Evolutionary conservation across 805 yeast species (phyloP).

Genomic region (Suhomyces emberorum): DNA sequence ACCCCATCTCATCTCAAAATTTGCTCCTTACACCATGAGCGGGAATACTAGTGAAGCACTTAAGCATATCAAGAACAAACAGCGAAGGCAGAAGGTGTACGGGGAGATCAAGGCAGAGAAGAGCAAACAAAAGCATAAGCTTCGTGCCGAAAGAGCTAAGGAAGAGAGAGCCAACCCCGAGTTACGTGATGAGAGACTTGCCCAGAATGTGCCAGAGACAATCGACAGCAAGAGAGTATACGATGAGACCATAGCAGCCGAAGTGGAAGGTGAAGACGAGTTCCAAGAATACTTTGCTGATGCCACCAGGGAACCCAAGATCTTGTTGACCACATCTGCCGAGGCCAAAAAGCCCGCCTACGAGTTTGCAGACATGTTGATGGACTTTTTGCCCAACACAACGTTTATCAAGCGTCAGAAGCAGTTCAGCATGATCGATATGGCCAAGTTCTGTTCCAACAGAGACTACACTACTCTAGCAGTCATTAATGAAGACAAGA

Average conservation of each 20-base stretch:
- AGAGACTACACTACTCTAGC: conserved; percentile 85
- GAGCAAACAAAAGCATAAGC: conserved; percentile 72
- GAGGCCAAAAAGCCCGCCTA: conserved; percentile 84
- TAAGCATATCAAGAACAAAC: conserved; percentile 65
- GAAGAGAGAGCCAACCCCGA: conserved; percentile 84
- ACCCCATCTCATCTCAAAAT: conserved; percentile 8
- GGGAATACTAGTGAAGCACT: conserved; percentile 25
- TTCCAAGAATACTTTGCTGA: conserved; percentile 58
- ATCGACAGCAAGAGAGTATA: conserved; percentile 79
- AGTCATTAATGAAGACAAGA: conserved; percentile 91
- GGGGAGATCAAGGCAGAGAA: conserved; percentile 71
- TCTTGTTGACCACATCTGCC: conserved; percentile 84
- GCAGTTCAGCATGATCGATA: conserved; percentile 81
- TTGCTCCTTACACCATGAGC: conserved; percentile 13
- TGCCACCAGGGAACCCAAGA: conserved; percentile 63
- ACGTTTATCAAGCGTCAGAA: conserved; percentile 85
- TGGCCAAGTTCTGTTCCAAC: conserved; percentile 76
- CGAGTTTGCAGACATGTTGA: conserved; percentile 81
- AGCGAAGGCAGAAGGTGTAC: conserved; percentile 73
- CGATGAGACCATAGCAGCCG: conserved; percentile 75
- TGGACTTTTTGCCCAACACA: conserved; percentile 81
- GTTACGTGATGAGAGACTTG: conserved; percentile 72
- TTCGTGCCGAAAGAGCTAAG: conserved; percentile 78
- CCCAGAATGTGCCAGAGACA: conserved; percentile 75
- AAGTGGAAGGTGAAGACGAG: conserved; percentile 61